These are phyloP conservation scores for Chalciporus sp. DNA, from an alignment of 1,284 basidiomycete species.

Conservation along the genomic window DNA sequence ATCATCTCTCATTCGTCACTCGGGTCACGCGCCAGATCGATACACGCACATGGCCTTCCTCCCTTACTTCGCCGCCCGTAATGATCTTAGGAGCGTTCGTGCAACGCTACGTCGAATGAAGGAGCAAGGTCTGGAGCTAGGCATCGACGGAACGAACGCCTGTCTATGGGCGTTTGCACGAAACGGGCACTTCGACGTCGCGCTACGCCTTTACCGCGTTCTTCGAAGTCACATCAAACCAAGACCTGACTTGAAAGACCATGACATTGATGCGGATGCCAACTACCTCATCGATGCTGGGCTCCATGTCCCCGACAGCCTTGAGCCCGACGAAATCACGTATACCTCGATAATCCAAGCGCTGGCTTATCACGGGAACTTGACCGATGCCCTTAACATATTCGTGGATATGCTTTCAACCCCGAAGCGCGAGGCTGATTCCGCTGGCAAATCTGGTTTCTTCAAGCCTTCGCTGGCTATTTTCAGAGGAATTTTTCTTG, in stretches of 20 bases:
- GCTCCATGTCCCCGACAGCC: constrained; percentile 44
- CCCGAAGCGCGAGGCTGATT: constrained; percentile 40
- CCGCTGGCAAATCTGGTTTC: constrained; percentile 28
- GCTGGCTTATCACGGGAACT: constrained; percentile 70
- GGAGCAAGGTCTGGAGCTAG: constrained; percentile 52
- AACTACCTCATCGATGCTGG: constrained; percentile 42
- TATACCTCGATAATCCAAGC: constrained; percentile 72
- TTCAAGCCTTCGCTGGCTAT: constrained; percentile 52
- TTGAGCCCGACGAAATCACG: constrained; percentile 64
- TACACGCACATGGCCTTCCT: constrained; percentile 64
- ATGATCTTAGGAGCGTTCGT: constrained; percentile 55
- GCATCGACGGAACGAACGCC: constrained; percentile 65
- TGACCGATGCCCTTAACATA: constrained; percentile 56
- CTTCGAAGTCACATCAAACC: constrained; percentile 53
- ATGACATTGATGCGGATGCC: constrained; percentile 38
- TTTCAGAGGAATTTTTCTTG: constrained; percentile 77
- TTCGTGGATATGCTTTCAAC: constrained; percentile 74
- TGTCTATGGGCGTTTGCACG: constrained; percentile 68
- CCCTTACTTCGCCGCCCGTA: constrained; percentile 51
- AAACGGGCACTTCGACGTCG: constrained; percentile 55
- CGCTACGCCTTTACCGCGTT: constrained; percentile 61
- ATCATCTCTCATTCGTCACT: constrained; percentile 49
- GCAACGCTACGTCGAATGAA: constrained; percentile 54
- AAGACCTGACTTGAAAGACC: constrained; percentile 34
- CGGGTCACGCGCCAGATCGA: constrained; percentile 56